Base-by-base conservation (phyloP, 176 grass and related monocot species). In the Avena insularis region DNA sequence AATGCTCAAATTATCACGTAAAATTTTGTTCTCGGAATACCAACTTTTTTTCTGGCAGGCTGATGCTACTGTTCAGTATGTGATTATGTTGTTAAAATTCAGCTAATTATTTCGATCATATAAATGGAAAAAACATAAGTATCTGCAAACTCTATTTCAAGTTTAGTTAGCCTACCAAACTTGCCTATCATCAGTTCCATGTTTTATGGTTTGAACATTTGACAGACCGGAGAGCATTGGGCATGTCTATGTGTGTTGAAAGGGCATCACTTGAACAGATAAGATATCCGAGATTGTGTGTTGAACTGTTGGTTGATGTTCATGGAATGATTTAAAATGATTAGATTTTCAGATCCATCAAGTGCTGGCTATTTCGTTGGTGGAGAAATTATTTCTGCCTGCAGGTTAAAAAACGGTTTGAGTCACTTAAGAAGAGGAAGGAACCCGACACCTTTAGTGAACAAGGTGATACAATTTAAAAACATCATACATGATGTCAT, bases 211-310 rank as follows among this genome's bases (percentile, higher is more conserved):
- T 88, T 92, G 11, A 66, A 81, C 57, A 49, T 82, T 80, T 65
- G 72, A 78, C 92, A 99, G 97, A 99, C 93, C 97, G 96, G 73
- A 95, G 97, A 94, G 97, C 97, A 76, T 87, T 99, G 85, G 97
- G 97, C 82, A 98, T 98, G 97, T 98, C 97, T 85, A 98, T 98
- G 97, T 92, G 97, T 75, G 94, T 96, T 83, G 97, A 98, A 77
- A 92, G 97, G 68, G 93, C 92, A 80, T 93, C 97, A 71, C 97
- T 98, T 64, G 90, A 96, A 81, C 97, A 98, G 89, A 94, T 98
- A 90, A 21, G 46, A 70, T 40, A 75, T 53, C 31, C 53, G 23
- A 84, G 45, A 73, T 77, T 86, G 64, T 77, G 16, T 86, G 8
- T 77, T 76, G 3, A 35, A 15, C 74, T 0, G 9, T 23, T 31